phyloP scores from a whole-genome alignment of 345 rosid genomes.

The Cardamine occulta region DNA sequence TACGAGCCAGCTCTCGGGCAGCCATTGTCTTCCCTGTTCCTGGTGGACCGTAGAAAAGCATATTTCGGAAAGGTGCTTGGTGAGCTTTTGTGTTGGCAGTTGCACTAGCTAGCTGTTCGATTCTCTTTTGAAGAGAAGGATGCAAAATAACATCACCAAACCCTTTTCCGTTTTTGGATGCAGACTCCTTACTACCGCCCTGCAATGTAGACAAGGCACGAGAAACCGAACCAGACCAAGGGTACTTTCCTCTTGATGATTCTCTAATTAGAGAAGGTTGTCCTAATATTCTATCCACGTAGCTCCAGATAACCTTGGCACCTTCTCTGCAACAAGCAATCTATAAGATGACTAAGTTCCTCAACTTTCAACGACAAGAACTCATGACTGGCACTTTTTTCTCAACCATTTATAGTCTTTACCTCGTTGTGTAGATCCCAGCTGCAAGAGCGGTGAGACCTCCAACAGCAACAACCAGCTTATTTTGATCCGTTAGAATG shows the following conservation, averaged over 20 bases:
- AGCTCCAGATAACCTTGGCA: conserved; percentile 96
- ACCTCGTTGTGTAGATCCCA: conserved; percentile 97
- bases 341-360: conserved; percentile 26
- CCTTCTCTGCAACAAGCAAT: conserved; percentile 77
- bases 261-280: conserved; percentile 98
- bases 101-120: conserved; percentile 79
- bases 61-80: conserved; percentile 91
- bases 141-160: conserved; percentile 96
- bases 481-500: conserved; percentile 92
- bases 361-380: conserved; percentile 9
- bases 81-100: conserved; percentile 98
- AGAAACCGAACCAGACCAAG: conserved; percentile 82
- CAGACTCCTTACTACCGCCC: conserved; percentile 49
- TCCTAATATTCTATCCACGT: conserved; percentile 94
- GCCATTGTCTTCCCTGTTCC: conserved; percentile 99
- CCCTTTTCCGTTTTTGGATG: conserved; percentile 64
- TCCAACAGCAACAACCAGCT: conserved; percentile 93
- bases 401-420: conserved; percentile 26
- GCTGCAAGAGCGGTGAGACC: conserved; percentile 98
- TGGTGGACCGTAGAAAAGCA: conserved; percentile 98
- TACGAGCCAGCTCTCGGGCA: conserved; percentile 86
- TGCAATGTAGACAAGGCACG: conserved; percentile 53
- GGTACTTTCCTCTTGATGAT: conserved; percentile 95
- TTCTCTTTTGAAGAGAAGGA: conserved; percentile 85
- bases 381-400: neutral